Conservation (phyloP, 371 early-diverging fungal species). For the Lichtheimia ramosa region DNA sequence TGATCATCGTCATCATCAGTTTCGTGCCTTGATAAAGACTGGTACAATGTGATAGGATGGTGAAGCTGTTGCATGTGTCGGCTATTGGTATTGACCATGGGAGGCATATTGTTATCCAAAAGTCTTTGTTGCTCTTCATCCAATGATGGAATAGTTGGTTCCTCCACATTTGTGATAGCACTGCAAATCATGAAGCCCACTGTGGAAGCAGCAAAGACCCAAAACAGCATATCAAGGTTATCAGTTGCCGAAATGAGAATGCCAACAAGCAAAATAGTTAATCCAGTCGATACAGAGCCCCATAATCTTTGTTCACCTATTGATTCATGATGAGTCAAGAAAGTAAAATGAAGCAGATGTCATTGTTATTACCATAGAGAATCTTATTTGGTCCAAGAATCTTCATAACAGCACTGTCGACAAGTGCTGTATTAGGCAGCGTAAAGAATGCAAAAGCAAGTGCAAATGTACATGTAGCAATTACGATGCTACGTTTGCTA, state of each 20-base stretch:
- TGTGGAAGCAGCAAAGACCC: conserved; percentile 30
- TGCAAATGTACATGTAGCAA: conserved; percentile 24
- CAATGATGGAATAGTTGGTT: not conserved
- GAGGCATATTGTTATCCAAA: not conserved
- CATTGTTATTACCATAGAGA: conserved; percentile 41
- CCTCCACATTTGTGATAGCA: not conserved
- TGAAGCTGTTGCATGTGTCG: not conserved
- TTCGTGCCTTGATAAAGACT: not conserved
- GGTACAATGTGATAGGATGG: not conserved
- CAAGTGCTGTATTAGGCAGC: conserved; percentile 41
- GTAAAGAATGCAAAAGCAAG: conserved; percentile 43
- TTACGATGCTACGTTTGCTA: conserved; percentile 11
- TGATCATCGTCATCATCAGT: not conserved
- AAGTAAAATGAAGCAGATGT: too few relatives aligned
- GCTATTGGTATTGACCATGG: not conserved
- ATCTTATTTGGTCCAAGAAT: conserved; percentile 48
- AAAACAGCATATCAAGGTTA: conserved; percentile 33
- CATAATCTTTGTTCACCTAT: conserved; percentile 46
- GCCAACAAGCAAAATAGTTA: conserved; percentile 40
- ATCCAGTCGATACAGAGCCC: conserved; percentile 43
- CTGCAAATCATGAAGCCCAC: conserved; percentile 22
- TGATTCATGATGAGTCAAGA: not conserved
- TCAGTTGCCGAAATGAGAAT: conserved; percentile 28
- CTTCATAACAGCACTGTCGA: conserved; percentile 53
- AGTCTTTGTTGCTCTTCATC: not conserved